phyloP scores from a whole-genome alignment of 2,329 filamentous ascomycete species.

The Aspergillus costaricaensis region DNA sequence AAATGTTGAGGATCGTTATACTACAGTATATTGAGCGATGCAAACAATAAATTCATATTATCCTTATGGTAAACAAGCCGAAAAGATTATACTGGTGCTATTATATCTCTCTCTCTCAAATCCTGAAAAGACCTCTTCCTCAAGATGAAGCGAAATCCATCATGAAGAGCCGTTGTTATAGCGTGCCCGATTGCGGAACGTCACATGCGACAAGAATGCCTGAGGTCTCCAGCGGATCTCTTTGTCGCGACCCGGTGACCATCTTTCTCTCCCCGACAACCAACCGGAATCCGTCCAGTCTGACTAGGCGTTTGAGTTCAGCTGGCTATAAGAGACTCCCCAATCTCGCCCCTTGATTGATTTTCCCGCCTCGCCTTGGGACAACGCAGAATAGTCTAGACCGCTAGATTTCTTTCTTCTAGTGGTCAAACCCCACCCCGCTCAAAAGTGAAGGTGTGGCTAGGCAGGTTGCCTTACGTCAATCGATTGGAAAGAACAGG shows the following conservation, averaged over 20 bases:
- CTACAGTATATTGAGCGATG: too few species aligned
- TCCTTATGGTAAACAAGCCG: too few species aligned
- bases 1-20: too few species aligned
- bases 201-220: conserved; percentile 10
- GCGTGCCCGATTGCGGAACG: not conserved
- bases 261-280: not conserved
- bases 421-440: conserved; percentile 10
- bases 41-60: too few species aligned
- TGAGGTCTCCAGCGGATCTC: conserved; percentile 5
- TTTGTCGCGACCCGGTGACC: conserved; percentile 2
- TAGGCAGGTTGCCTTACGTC: not conserved
- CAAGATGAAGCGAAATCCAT: too few species aligned
- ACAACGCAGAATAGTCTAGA: conserved; percentile 13
- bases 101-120: too few species aligned
- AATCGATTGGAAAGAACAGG: conserved; percentile 18
- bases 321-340: conserved; percentile 4
- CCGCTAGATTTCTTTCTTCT: conserved; percentile 6
- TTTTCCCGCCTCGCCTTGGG: not conserved
- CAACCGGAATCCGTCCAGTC: conserved; percentile 5
- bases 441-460: not conserved
- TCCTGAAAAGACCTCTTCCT: too few species aligned
- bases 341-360: not conserved
- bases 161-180: not conserved
- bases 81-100: not conserved
- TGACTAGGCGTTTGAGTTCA: not conserved